Conservation (phyloP, 2,329 filamentous ascomycete species). For the Torrubiella hemipterigena region DNA sequence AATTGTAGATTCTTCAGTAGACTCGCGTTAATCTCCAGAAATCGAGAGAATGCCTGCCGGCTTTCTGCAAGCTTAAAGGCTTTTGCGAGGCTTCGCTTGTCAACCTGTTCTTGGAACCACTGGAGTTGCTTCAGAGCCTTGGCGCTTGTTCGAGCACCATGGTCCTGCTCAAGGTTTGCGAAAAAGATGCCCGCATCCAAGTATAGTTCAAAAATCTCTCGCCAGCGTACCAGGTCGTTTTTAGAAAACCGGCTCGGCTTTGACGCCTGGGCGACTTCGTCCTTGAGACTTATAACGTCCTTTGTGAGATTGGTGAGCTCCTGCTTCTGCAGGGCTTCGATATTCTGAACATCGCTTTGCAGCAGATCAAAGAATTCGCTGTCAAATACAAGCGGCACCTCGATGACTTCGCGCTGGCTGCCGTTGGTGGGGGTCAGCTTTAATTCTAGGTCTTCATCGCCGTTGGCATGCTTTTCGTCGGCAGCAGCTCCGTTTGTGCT, state of each 20-base stretch:
- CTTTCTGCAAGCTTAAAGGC: constrained; percentile 58
- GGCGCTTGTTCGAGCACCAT: constrained; percentile 52
- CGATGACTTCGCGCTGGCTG: constrained; percentile 31
- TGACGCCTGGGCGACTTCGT: constrained; percentile 51
- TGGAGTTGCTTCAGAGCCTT: constrained; percentile 56
- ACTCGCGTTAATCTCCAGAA: constrained; percentile 59
- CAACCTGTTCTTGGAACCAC: constrained; percentile 60
- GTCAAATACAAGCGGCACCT: constrained; percentile 67
- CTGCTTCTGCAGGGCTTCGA: constrained; percentile 55
- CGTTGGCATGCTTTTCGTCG: constrained; percentile 2
- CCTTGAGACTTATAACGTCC: constrained; percentile 53
- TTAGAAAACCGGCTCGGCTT: constrained; percentile 50
- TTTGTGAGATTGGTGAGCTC: constrained; percentile 52
- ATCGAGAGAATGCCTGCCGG: constrained; percentile 50
- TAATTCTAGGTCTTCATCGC: background rate
- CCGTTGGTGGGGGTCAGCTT: background rate
- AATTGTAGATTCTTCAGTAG: constrained; percentile 75
- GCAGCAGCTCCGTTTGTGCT: constrained; percentile 2
- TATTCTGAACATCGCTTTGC: constrained; percentile 54
- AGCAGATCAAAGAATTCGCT: constrained; percentile 70
- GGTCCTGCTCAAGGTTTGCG: constrained; percentile 59
- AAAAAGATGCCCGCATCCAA: constrained; percentile 74
- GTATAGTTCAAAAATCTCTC: constrained; percentile 72
- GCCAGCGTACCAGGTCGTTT: constrained; percentile 63
- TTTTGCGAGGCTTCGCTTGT: constrained; percentile 43